These are phyloP conservation scores for Fusarium liriodendri DNA, from an alignment of 2,329 filamentous ascomycete genomes.

Conservation along the genomic window DNA sequence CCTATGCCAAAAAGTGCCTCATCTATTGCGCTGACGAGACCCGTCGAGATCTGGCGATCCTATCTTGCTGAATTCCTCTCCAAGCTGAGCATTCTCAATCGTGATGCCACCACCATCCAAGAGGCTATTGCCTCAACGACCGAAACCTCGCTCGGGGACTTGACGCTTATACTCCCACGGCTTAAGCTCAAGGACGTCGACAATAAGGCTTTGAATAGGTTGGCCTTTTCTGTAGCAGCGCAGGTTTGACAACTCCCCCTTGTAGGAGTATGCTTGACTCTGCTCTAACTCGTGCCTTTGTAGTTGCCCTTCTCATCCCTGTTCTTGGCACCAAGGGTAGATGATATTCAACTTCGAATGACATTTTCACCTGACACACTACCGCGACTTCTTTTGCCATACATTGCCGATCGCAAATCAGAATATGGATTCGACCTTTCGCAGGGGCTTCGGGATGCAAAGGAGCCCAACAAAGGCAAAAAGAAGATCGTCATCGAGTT, in stretches of 20 bases:
- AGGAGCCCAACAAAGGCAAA: neutral
- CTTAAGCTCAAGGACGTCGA: constrained; percentile 18
- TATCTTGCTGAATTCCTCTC: constrained; percentile 15
- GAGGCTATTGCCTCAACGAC: constrained; percentile 26
- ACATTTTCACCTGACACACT: constrained; percentile 18
- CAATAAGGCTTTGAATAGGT: constrained; percentile 8
- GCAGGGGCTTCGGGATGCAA: constrained; percentile 6
- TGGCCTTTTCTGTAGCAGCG: constrained; percentile 16
- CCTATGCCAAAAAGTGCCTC: constrained; percentile 13
- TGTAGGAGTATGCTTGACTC: neutral
- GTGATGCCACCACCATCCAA: constrained; percentile 16
- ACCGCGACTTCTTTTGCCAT: constrained; percentile 20
- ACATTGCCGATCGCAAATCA: constrained; percentile 13
- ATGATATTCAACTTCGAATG: constrained; percentile 22
- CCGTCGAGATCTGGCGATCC: constrained; percentile 27
- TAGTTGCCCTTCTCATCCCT: constrained; percentile 19
- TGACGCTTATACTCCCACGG: constrained; percentile 22
- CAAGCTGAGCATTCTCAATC: constrained; percentile 2
- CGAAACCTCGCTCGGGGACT: constrained; percentile 24
- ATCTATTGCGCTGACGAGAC: constrained; percentile 12
- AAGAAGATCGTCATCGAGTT: constrained; percentile 73
- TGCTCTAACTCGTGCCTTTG: neutral
- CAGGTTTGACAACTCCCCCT: neutral
- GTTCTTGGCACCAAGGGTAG: constrained; percentile 24
- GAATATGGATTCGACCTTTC: constrained; percentile 14